phyloP scores from a whole-genome alignment of 306 rosid species.

The Lathyrus oleraceus region DNA sequence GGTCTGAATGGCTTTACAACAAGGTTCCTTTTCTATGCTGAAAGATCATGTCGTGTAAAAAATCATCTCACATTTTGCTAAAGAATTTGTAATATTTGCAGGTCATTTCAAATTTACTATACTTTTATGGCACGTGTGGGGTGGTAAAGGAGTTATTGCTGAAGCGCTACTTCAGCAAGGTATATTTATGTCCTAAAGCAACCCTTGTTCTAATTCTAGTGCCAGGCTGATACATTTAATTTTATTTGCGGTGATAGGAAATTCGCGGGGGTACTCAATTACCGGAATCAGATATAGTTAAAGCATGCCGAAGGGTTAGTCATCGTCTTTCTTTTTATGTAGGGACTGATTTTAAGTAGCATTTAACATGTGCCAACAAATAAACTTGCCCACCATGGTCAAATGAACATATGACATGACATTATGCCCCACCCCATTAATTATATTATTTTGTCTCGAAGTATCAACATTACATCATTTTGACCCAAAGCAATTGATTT shows the following conservation, averaged over 20 bases:
- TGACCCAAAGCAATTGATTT: background rate
- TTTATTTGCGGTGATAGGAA: conserved; percentile 59
- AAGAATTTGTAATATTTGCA: conserved; percentile 40
- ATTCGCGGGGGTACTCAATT: conserved; percentile 67
- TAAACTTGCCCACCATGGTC: background rate
- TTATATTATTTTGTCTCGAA: background rate
- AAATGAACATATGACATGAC: background rate
- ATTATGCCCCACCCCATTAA: background rate
- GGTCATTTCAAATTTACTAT: conserved; percentile 83
- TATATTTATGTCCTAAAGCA: conserved; percentile 37
- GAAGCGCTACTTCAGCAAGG: conserved; percentile 95
- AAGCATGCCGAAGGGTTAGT: conserved; percentile 92
- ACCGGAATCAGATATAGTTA: conserved; percentile 78
- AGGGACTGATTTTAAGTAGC: conserved; percentile 11
- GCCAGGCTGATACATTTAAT: conserved; percentile 30
- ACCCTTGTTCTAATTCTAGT: conserved; percentile 13
- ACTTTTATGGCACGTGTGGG: conserved; percentile 95
- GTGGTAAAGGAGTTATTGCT: conserved; percentile 82
- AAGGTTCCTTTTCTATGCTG: conserved; percentile 64
- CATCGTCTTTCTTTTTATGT: background rate
- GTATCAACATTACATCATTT: background rate
- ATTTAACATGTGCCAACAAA: background rate
- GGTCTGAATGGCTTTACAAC: conserved; percentile 94
- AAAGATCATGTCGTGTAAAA: conserved; percentile 11
- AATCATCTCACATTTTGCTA: conserved; percentile 19